These are phyloP conservation scores for Aspergillus coremiiformis DNA, from an alignment of 495 filamentous ascomycete species.

Conservation along the genomic window DNA sequence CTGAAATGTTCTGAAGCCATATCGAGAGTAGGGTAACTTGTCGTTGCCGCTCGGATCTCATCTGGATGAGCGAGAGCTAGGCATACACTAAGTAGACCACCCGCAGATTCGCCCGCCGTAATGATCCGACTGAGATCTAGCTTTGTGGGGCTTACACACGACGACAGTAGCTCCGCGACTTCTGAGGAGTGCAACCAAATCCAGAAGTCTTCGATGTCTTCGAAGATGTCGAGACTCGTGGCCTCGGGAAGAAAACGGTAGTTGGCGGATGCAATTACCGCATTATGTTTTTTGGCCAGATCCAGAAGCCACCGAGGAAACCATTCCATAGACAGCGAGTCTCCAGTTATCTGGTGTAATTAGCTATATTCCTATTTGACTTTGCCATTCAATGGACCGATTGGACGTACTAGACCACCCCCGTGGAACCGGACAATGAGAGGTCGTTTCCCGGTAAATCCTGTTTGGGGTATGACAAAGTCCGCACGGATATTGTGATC, in stretches of 20 bases:
- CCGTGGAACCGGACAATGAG: constrained; percentile 28
- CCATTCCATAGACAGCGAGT: constrained; percentile 25
- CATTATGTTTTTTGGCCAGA: constrained; percentile 23
- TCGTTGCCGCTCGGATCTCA: constrained; percentile 17
- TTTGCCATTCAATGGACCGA: neutral
- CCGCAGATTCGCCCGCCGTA: constrained; percentile 26
- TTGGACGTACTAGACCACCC: constrained; percentile 25
- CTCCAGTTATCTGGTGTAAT: constrained; percentile 19
- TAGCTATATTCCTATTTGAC: neutral
- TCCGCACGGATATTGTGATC: constrained; percentile 29
- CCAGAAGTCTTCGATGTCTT: constrained; percentile 47
- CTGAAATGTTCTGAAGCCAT: constrained; percentile 5
- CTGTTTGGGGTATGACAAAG: constrained; percentile 23
- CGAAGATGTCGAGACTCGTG: constrained; percentile 38
- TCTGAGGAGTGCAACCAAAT: constrained; percentile 32
- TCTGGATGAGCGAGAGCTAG: constrained; percentile 20
- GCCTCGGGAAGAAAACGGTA: constrained; percentile 48
- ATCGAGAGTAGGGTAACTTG: constrained; percentile 18
- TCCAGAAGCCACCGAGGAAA: constrained; percentile 28
- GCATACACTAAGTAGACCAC: constrained; percentile 27
- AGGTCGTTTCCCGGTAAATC: constrained; percentile 18
- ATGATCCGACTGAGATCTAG: constrained; percentile 25
- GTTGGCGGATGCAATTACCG: constrained; percentile 39
- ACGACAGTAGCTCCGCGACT: constrained; percentile 11
- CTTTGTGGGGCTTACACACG: constrained; percentile 12